Percentiles rank a stretch among this genome's conserved stretches.
Evolutionary conservation across 441 rosid genomes (phyloP).

Genomic region (Francoa sonchifolia): DNA sequence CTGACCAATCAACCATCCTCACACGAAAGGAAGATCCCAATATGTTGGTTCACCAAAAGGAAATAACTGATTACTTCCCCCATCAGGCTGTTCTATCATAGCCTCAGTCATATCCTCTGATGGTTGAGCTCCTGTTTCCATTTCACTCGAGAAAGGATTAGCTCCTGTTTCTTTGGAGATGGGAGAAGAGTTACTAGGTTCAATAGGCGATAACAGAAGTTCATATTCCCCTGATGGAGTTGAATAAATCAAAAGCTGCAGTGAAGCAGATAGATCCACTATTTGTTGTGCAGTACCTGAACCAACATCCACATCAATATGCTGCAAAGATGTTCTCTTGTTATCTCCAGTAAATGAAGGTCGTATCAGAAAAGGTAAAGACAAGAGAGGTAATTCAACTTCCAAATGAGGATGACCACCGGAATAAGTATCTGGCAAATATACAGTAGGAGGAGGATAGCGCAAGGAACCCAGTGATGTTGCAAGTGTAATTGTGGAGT

Average conservation of each 20-base stretch:
- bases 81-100: conserved; percentile 44
- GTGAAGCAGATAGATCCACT: conserved; percentile 27
- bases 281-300: conserved; percentile 28
- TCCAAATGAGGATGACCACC: conserved; percentile 33
- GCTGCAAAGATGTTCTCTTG: conserved; percentile 28
- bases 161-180: conserved; percentile 30
- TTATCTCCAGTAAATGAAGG: conserved; percentile 46
- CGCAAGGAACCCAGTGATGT: conserved; percentile 63
- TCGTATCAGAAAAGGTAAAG: conserved; percentile 35
- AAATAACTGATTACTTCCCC: conserved; percentile 39
- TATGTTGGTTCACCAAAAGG: conserved; percentile 49
- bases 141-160: conserved; percentile 31
- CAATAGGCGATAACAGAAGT: too few relatives aligned
- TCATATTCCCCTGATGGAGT: too few relatives aligned
- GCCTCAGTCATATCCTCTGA: too few relatives aligned
- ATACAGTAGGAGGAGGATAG: conserved; percentile 67
- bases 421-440: conserved; percentile 46
- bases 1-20: conserved; percentile 79
- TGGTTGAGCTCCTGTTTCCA: too few relatives aligned
- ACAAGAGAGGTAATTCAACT: conserved; percentile 48
- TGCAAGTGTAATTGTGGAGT: conserved; percentile 63
- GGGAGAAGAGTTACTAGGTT: too few relatives aligned
- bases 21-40: conserved; percentile 77
- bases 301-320: conserved; percentile 27
- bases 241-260: too few relatives aligned